Base-by-base conservation (phyloP, 1,284 basidiomycete genomes). In the Sanghuangporus baumii region DNA sequence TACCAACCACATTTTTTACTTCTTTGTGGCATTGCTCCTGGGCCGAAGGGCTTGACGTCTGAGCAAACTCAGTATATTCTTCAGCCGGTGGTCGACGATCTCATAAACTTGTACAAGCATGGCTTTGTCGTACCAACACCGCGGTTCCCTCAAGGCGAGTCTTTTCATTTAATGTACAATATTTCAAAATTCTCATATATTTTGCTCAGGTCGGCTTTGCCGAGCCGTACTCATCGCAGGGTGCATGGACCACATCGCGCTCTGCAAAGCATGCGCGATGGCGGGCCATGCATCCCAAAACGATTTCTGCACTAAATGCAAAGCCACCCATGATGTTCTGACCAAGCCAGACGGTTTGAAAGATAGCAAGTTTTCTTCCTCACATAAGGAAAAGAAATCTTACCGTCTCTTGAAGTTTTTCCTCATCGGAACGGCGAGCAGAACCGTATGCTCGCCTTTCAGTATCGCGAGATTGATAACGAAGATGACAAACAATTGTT, bases 11-110 rank as follows among this genome's bases (percentile, higher is more conserved):
- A 46, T 1, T 64, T 65, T 51, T 34, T 66, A 2, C 31, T 60
- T 1, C 20, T 66, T 1, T n/a, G 50, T 18, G 36, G 23, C 6
- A 59, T 66, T 1, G 59, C 57, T 1, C 64, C 66, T 14, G 66
- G 66, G 8, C 65, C 66, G 0, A 47, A 55, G 11, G 66, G 63
- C 31, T 60, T 60, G 1, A 56, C 51, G 7, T 20, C 31, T 23
- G 46, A 66, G 16, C 47, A 67, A 38, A 48, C 63, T 6, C 59
- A 66, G 23, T 47, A 63, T 6, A 55, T 61, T 14, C 54, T 67
- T 3, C n/a, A 23, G 14, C 47, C 57, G 8, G 31, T 51, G 20
- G 59, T 62, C 7, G 65, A 66, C 56, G 55, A 64, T 43, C 31
- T 60, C 6, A 34, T 64, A n/a, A n/a, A 14, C 18, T 20, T 64